Evolutionary conservation across 352 stramenopile genomes (phyloP), one percentile per base, ranked within the genome.

Genomic region (Phytophthora sp.): DNA sequence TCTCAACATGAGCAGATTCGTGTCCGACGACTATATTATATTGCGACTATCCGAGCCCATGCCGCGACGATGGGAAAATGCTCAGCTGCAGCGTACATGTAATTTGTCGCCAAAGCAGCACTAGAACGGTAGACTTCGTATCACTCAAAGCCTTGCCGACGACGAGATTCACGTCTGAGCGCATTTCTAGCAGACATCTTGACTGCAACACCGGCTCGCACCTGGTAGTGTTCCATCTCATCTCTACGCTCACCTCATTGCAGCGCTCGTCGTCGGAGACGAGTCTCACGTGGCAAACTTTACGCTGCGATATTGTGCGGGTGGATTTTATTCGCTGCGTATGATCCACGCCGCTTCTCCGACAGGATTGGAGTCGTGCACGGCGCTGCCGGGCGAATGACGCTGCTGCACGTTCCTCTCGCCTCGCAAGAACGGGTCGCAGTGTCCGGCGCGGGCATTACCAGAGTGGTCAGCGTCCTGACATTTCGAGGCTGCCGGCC

Each of bases 391-490:
- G 21, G 21, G 52, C 39, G 35, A 53, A 61, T 62, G n/a, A 39
- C n/a, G 30, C 53, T 17, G 41, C 31, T 54, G 53, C 39, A 24
- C 15, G 8, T 8, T n/a, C 23, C 31, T 37, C 53, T 62, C 23
- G 46, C 5, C 20, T 38, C 15, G 41, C 48, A 55, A 43, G 48
- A 44, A 32, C 48, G 48, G 48, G 24, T 35, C 26, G 26, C 26
- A 28, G 7, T 30, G 21, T 20, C 21, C n/a, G 10, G 17, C 42
- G 53, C 30, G 24, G 18, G 31, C 20, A 18, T 27, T 38, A 43
- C 4, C 26, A n/a, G 28, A 54, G 32, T 55, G 54, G 42, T 55
- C 54, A 62, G 54, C 20, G n/a, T 11, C 7, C 31, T 48, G 41
- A 54, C 32, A 62, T 53, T 35, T 27, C 28, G 17, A n/a, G 8